These are phyloP conservation scores for Biscutella laevigata DNA, from an alignment of 441 rosid genomes.

Conservation along the genomic window DNA sequence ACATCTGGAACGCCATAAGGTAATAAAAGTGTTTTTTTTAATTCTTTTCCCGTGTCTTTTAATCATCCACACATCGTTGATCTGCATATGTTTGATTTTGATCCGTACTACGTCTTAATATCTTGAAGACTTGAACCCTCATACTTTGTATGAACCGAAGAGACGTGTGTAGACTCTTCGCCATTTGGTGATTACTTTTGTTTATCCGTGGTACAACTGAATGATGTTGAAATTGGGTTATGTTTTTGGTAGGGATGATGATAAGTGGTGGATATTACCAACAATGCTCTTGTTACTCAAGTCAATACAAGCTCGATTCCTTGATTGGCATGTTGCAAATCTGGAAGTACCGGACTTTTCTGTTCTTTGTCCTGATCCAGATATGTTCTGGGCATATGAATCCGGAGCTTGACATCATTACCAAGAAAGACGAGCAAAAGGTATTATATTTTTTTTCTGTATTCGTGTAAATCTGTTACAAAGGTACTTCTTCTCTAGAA, in stretches of 20 bases:
- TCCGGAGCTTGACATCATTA: constrained; percentile 36
- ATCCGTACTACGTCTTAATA: background rate
- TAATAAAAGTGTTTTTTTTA: constrained; percentile 11
- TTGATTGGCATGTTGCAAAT: constrained; percentile 92
- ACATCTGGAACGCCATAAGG: constrained; percentile 59
- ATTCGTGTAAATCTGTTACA: constrained; percentile 15
- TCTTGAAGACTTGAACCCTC: too few relatives aligned
- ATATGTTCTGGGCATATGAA: constrained; percentile 88
- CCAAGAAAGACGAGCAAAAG: background rate
- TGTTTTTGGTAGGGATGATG: constrained; percentile 53
- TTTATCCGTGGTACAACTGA: too few relatives aligned
- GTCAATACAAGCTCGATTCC: constrained; percentile 71
- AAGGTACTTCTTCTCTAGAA: background rate
- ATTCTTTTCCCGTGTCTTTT: background rate
- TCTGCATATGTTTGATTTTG: too few relatives aligned
- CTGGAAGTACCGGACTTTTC: constrained; percentile 76
- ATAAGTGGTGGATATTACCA: constrained; percentile 92
- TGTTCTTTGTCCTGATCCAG: constrained; percentile 76
- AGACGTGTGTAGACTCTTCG: background rate
- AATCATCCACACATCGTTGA: background rate
- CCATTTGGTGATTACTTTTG: background rate
- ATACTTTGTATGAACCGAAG: background rate
- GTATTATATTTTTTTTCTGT: background rate
- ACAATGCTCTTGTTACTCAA: constrained; percentile 60
- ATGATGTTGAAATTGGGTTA: constrained; percentile 4